These are phyloP conservation scores for Tilletia setariae DNA, from an alignment of 1,284 basidiomycete genomes.

Conservation along the genomic window DNA sequence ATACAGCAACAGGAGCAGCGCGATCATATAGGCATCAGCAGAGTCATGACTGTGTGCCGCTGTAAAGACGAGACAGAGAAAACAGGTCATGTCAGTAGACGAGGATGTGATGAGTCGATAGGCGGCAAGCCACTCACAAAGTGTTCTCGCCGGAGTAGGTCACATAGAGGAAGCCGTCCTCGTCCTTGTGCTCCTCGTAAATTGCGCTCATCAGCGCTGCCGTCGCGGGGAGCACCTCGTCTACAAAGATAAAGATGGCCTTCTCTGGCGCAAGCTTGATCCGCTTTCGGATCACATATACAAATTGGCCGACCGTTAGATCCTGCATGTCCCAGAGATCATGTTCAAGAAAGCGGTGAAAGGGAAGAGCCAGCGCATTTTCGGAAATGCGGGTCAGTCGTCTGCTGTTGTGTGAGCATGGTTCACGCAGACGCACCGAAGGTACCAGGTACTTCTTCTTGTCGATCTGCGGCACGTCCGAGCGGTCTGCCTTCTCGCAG, in stretches of 20 bases:
- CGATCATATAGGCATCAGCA: no score
- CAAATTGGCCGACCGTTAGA: conserved; percentile 87
- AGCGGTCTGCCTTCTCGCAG: conserved; percentile 98
- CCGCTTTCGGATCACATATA: conserved; percentile 98
- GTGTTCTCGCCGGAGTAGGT: conserved; percentile 21
- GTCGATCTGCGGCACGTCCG: conserved; percentile 98
- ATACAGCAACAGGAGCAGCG: no score
- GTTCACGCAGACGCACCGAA: conserved; percentile 57
- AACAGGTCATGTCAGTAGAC: no score
- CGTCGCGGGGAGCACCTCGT: conserved; percentile 95
- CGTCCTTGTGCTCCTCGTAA: conserved; percentile 83
- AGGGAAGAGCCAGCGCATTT: not conserved
- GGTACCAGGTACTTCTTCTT: conserved; percentile 99
- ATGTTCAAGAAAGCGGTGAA: not conserved
- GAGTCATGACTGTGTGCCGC: conserved; percentile 5
- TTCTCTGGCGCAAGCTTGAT: conserved; percentile 99
- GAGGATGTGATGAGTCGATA: no score
- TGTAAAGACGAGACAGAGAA: not conserved
- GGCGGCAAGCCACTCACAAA: conserved; percentile 8
- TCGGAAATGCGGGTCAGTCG: not conserved
- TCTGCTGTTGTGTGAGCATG: not conserved
- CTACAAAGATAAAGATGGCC: conserved; percentile 63
- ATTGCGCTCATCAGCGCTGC: conserved; percentile 98
- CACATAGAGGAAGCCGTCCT: conserved; percentile 51
- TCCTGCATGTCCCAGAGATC: conserved; percentile 62